Conservation (phyloP, 116 monocot genomes). For the Papilionanthe hybrid region DNA sequence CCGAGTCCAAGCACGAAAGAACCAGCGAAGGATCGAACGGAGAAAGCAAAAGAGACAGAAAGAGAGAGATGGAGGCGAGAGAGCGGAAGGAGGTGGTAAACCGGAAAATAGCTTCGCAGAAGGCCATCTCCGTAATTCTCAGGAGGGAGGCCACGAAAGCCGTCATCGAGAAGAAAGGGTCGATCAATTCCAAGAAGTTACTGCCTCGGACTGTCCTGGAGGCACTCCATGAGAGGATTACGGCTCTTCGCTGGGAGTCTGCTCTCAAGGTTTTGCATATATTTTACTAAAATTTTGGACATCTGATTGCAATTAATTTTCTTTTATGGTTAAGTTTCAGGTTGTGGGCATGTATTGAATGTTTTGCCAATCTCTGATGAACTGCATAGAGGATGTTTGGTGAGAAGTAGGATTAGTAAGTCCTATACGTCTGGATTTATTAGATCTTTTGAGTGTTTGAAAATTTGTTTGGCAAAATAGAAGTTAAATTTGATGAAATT, state of each 20-base stretch:
- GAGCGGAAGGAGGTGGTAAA: constrained; percentile 49
- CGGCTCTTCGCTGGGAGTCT: constrained; percentile 89
- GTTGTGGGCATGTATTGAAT: not conserved
- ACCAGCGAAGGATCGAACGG: not conserved
- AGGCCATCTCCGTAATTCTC: constrained; percentile 85
- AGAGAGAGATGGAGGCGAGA: constrained; percentile 12
- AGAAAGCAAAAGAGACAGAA: not conserved
- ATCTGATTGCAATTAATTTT: not conserved
- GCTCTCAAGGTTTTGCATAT: constrained; percentile 66
- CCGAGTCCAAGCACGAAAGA: constrained; percentile 6
- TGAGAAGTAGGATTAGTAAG: too few relatives aligned
- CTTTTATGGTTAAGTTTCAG: not conserved
- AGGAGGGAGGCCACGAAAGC: constrained; percentile 76
- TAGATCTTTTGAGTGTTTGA: too few relatives aligned
- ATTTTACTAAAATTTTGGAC: not conserved
- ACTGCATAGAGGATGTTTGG: not conserved
- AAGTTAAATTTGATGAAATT: too few relatives aligned
- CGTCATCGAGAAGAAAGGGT: constrained; percentile 62
- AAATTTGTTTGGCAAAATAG: too few relatives aligned
- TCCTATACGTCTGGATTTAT: too few relatives aligned
- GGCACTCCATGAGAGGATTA: constrained; percentile 77
- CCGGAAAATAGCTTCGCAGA: constrained; percentile 77
- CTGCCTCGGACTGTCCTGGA: constrained; percentile 83
- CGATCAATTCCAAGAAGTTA: constrained; percentile 65
- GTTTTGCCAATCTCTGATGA: not conserved